Evolutionary conservation across 23 red algal species (phyloP).

Genomic region (Cyanidiococcus yangmingshanensis): DNA sequence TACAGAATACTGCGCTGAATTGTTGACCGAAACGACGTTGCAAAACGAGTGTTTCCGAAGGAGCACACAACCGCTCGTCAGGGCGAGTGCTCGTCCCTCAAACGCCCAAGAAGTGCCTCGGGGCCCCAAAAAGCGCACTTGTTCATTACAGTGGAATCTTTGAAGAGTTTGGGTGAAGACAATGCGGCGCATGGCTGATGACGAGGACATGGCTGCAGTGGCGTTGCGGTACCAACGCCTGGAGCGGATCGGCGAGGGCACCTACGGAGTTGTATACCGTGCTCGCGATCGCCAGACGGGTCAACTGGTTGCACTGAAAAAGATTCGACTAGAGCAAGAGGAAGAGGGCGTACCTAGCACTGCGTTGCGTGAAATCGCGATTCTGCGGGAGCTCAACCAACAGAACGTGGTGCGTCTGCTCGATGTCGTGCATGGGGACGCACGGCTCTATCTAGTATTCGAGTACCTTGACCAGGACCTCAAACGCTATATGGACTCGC

Average conservation of each 20-base stretch:
- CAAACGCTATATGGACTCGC: slow-evolving; percentile 96
- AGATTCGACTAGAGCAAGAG: slow-evolving; percentile 93
- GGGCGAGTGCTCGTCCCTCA: too few relatives aligned
- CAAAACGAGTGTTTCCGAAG: too few relatives aligned
- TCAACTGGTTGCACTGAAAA: slow-evolving; percentile 78
- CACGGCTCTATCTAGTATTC: slow-evolving; percentile 93
- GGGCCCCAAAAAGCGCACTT: too few relatives aligned
- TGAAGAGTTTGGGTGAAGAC: too few relatives aligned
- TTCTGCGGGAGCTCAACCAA: slow-evolving; percentile 88
- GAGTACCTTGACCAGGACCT: slow-evolving; percentile 98
- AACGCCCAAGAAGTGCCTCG: too few relatives aligned
- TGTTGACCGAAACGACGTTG: too few relatives aligned
- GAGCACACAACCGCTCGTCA: too few relatives aligned
- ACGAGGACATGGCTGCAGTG: background rate
- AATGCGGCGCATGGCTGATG: background rate
- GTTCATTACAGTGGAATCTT: too few relatives aligned
- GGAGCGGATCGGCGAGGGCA: slow-evolving; percentile 89
- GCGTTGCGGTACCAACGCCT: slow-evolving; percentile 49
- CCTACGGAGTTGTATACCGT: slow-evolving; percentile 96
- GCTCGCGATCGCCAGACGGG: slow-evolving; percentile 49
- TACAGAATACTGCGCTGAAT: too few relatives aligned
- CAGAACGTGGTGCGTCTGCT: slow-evolving; percentile 84
- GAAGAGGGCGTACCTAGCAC: slow-evolving; percentile 98
- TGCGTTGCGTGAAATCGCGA: slow-evolving; percentile 95
- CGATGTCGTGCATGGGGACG: slow-evolving; percentile 86